phyloP scores from a whole-genome alignment of 106 monocot species.

The Apostasia shenzhenica region DNA sequence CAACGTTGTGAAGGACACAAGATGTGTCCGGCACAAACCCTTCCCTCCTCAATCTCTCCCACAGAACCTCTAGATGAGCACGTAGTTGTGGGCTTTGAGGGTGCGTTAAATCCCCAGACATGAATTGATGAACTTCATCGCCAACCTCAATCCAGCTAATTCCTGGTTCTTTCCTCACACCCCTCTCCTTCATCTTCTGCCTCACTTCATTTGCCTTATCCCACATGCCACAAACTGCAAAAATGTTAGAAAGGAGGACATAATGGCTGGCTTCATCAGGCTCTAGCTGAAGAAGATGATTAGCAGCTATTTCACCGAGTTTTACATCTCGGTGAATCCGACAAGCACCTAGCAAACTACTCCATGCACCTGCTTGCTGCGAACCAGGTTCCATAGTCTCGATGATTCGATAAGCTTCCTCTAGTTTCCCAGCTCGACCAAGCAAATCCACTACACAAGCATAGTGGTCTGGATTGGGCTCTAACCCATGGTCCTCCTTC shows the following conservation, averaged over 20 bases:
- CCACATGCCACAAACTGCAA: slow-evolving; percentile 60
- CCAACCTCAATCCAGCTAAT: slow-evolving; percentile 81
- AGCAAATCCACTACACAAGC: slow-evolving; percentile 81
- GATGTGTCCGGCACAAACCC: slow-evolving; percentile 20
- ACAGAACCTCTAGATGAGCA: slow-evolving; percentile 27
- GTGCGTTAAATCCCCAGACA: slow-evolving; percentile 54
- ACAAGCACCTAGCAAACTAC: slow-evolving; percentile 83
- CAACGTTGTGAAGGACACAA: slow-evolving; percentile 16
- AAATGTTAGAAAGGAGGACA: slow-evolving; percentile 87
- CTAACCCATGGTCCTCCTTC: slow-evolving; percentile 27
- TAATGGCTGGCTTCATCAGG: slow-evolving; percentile 81
- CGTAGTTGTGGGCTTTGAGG: slow-evolving; percentile 43
- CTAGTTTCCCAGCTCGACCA: slow-evolving; percentile 62
- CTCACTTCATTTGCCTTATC: slow-evolving; percentile 52
- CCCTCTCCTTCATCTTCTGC: slow-evolving; percentile 61
- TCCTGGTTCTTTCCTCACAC: slow-evolving; percentile 78
- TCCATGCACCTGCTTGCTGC: slow-evolving; percentile 56
- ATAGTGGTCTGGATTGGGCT: slow-evolving; percentile 60
- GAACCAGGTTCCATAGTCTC: slow-evolving; percentile 30
- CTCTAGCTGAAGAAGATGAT: slow-evolving; percentile 60
- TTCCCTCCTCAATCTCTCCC: slow-evolving; percentile 45
- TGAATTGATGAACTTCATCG: slow-evolving; percentile 55
- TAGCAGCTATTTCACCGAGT: slow-evolving; percentile 56
- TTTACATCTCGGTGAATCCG: slow-evolving; percentile 40
- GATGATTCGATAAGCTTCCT: slow-evolving; percentile 51